A percentile compares a stretch with the other conserved stretches of the same genome.
These are phyloP conservation scores for Wickerhamomyces silvicola DNA, from an alignment of 805 yeast genomes.

Conservation along the genomic window DNA sequence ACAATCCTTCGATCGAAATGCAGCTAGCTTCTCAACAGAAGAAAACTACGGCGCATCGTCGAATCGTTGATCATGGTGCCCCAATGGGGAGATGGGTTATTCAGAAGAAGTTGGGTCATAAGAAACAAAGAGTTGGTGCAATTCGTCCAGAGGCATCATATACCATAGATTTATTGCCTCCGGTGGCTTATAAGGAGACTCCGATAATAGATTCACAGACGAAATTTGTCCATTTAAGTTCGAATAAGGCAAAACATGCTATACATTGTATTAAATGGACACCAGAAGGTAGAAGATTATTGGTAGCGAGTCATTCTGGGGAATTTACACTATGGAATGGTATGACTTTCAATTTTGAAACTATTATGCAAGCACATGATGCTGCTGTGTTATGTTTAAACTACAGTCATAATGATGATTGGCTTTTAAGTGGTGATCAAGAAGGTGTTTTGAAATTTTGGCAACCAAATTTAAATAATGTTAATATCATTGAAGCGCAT, in stretches of 20 bases:
- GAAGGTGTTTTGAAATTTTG: slow-evolving; percentile 89
- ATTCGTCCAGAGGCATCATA: slow-evolving; percentile 67
- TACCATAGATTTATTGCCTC: slow-evolving; percentile 58
- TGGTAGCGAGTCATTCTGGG: slow-evolving; percentile 89
- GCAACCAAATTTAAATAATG: slow-evolving; percentile 98
- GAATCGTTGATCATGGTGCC: slow-evolving; percentile 76
- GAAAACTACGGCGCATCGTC: slow-evolving; percentile 45
- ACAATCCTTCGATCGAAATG: slow-evolving; percentile 20
- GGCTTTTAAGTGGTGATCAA: slow-evolving; percentile 92
- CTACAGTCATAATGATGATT: slow-evolving; percentile 87
- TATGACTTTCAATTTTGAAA: slow-evolving; percentile 88
- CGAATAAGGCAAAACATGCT: slow-evolving; percentile 88
- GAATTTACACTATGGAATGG: slow-evolving; percentile 98
- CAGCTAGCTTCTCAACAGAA: slow-evolving; percentile 36
- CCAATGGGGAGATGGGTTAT: slow-evolving; percentile 60
- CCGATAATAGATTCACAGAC: slow-evolving; percentile 61
- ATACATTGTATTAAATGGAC: slow-evolving; percentile 92
- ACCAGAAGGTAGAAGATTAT: slow-evolving; percentile 86
- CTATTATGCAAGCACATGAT: slow-evolving; percentile 98
- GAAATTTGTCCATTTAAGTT: slow-evolving; percentile 84
- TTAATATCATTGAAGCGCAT: slow-evolving; percentile 72
- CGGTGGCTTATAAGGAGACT: slow-evolving; percentile 46
- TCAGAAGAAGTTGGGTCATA: slow-evolving; percentile 37
- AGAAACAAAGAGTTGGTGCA: slow-evolving; percentile 38
- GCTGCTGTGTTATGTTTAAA: slow-evolving; percentile 71